These are phyloP conservation scores for Aspergillus ruber DNA, from an alignment of 2,329 filamentous ascomycete species.

Conservation along the genomic window DNA sequence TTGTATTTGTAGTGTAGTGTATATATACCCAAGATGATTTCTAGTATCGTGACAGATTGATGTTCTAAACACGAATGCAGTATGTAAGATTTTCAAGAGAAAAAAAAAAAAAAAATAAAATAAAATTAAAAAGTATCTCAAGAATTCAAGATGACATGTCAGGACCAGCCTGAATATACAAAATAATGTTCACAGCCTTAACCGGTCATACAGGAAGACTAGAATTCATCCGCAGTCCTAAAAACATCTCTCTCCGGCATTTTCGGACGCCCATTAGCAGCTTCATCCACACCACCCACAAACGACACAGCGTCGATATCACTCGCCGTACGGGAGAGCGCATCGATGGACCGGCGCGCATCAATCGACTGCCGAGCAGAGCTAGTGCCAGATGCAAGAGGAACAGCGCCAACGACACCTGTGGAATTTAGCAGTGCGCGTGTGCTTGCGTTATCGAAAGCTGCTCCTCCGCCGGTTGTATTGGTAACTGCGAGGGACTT, in stretches of 20 bases:
- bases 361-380: neutral
- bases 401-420: conserved; percentile 17
- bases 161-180: neutral
- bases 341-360: conserved; percentile 19
- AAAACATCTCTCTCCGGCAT: conserved; percentile 25
- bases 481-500: conserved; percentile 14
- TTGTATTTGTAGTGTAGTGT: conserved; percentile 4
- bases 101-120: neutral
- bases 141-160: neutral
- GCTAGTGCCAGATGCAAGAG: neutral
- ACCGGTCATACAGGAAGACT: too few relatives aligned
- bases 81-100: neutral
- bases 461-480: neutral
- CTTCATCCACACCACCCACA: conserved; percentile 1
- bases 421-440: conserved; percentile 22
- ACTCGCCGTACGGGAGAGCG: conserved; percentile 9
- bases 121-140: too few relatives aligned
- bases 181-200: too few relatives aligned
- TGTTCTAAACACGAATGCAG: neutral
- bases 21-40: conserved; percentile 6
- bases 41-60: neutral
- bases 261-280: conserved; percentile 13
- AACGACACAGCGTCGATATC: conserved; percentile 8
- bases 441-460: conserved; percentile 23
- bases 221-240: conserved; percentile 21